Evolutionary conservation across 495 filamentous ascomycete genomes (phyloP), one percentile per base, ranked within the genome.

Genomic region (Tuber microsphaerosporum): DNA sequence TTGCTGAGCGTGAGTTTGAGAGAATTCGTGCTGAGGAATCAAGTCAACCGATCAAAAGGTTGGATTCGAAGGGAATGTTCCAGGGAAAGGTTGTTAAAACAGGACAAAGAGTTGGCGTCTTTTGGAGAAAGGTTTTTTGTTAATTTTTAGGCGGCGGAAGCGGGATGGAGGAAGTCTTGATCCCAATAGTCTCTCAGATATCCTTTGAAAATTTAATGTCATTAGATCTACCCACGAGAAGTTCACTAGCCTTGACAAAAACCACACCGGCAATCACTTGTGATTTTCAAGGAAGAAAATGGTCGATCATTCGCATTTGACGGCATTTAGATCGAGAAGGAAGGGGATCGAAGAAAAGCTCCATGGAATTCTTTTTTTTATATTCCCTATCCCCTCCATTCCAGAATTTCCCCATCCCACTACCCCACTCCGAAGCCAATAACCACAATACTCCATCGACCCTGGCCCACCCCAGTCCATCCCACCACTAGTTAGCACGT

Each of bases 401-500:
- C 14, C 56, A 31, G 56, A 16, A 65, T 65, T 31, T 65, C 56
- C 26, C n/a, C 14, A 26, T 31, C n/a, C 56, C 56, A 12, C 10
- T 26, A 26, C 14, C n/a, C 56, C 56, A 12, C 10, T 12, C 56
- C 16, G 26, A 65, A 34, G 26, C 56, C 56, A 34, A 65, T 4
- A 65, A 65, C 56, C 14, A 2, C 56, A 0, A 34, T 12, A 65
- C 26, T 4, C 26, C 26, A 31, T 19, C 56, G 5, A 34, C 31
- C 14, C 48, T 6, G n/a, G 19, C 73, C 73, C 20, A 74, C 34
- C 73, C 34, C 73, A 41, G 39, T 41, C 39, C 39, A 43, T 43
- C 46, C 48, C 61, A 37, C 43, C 37, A 34, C 9, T n/a, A 73
- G 73, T 76, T 76, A 76, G 75, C 45, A 76, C 37, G 37, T 26